A percentile compares a stretch with the other conserved stretches of the same genome.
Evolutionary conservation across 2,329 filamentous ascomycete species (phyloP).

Genomic region (Cladosporium sp.): DNA sequence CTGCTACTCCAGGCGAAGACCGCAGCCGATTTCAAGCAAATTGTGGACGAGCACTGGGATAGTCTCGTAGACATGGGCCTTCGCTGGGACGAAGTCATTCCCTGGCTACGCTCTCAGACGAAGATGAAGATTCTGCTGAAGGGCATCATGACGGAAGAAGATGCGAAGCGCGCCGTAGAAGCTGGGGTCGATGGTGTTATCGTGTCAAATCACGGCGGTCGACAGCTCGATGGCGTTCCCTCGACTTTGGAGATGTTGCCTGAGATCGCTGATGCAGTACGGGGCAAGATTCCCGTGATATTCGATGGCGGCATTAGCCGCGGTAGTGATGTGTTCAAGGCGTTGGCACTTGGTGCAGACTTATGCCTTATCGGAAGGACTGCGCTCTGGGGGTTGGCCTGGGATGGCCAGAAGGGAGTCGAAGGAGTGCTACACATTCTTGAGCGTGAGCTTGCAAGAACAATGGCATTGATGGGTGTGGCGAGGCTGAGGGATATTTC

Average conservation of each 20-base stretch:
- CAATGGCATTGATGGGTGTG: constrained; percentile 24
- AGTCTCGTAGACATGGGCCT: constrained; percentile 14
- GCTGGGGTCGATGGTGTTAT: constrained; percentile 41
- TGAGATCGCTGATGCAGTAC: constrained; percentile 41
- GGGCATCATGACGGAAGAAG: constrained; percentile 38
- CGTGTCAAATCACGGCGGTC: constrained; percentile 42
- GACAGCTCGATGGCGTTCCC: constrained; percentile 12
- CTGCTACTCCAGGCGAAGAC: constrained; percentile 22
- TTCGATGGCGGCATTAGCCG: constrained; percentile 56
- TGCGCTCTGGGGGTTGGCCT: constrained; percentile 16
- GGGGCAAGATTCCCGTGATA: constrained; percentile 54
- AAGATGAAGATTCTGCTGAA: constrained; percentile 47
- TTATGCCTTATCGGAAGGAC: constrained; percentile 30
- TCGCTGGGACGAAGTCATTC: constrained; percentile 47
- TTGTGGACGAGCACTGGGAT: constrained; percentile 13
- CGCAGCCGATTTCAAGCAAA: constrained; percentile 18
- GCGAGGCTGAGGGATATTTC: constrained; percentile 18
- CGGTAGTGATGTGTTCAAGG: constrained; percentile 55
- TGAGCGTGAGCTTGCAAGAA: constrained; percentile 17
- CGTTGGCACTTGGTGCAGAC: constrained; percentile 46
- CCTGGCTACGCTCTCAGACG: constrained; percentile 45
- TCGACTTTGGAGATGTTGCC: constrained; percentile 24
- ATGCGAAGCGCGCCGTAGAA: constrained; percentile 43
- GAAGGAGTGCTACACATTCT: constrained; percentile 15
- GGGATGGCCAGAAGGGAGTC: constrained; percentile 16